Base-by-base conservation (phyloP, 2,329 filamentous ascomycete genomes). In the Paramyrothecium roridum region DNA sequence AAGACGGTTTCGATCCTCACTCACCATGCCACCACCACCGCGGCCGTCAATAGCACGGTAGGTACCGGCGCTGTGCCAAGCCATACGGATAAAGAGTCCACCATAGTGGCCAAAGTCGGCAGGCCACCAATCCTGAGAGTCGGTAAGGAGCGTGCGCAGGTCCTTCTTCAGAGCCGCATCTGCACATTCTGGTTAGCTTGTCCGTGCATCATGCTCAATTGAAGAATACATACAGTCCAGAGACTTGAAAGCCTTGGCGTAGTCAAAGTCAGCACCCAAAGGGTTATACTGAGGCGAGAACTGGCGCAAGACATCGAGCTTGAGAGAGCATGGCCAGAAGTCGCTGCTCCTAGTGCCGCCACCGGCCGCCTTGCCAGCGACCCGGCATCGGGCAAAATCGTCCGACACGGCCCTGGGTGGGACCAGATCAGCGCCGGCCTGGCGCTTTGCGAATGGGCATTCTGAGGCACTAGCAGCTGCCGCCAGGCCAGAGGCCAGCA, bases 21-120 rank as follows among this genome's bases (percentile, higher is more conserved):
- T 56, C 52, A 70, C 69, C 67, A 84, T 77, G 53, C 88, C 89
- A 65, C 84, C 87, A 57, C 89, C 89, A 54, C 89, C 89, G 58
- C 89, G 88, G 40, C 89, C 89, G 63, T 92, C 89, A 52, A 79
- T 80, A 67, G 88, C 84, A 65, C 89, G 87, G 76, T 92, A 91
- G 52, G 89, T 93, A 57, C 89, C 89, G 23, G 89, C 84, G 61
- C 85, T 86, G 79, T 92, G 89, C 89, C 89, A 93, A 57, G 88
- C 86, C 86, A 92, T 86, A 56, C 89, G 87, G 67, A 93, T 80
- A 71, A 93, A 91, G 26, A 92, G 80, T 71, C 89, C 88, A 61
- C 89, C 89, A 64, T 92, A 93, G 79, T 91, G 87, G 54, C 89
- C 89, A 66, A 89, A 90, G 69, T 93, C 89, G 33, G 89, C 89